These are phyloP conservation scores for Testicularia cyperi DNA, from an alignment of 1,284 basidiomycete genomes.

Conservation along the genomic window DNA sequence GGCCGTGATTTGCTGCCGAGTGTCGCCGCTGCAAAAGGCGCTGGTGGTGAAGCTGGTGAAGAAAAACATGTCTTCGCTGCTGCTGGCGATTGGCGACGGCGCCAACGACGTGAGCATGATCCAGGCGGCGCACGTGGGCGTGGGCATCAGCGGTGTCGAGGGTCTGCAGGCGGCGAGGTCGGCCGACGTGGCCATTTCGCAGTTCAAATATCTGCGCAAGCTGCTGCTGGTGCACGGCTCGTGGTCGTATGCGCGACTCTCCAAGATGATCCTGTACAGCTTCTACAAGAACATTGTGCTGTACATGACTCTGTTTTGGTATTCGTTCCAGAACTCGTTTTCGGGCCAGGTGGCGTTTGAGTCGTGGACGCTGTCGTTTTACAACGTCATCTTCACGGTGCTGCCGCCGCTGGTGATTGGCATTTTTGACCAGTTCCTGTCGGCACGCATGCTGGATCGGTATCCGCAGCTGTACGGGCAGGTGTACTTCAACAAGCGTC, in stretches of 20 bases:
- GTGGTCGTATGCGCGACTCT: conserved; percentile 94
- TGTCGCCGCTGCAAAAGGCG: conserved; percentile 96
- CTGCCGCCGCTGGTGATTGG: conserved; percentile 96
- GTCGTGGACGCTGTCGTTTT: conserved; percentile 86
- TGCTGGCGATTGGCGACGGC: conserved; percentile 82
- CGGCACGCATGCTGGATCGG: conserved; percentile 89
- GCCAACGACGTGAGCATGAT: conserved; percentile 69
- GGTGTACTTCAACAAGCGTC: conserved; percentile 49
- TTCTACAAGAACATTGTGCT: conserved; percentile 80
- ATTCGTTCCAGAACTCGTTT: conserved; percentile 80
- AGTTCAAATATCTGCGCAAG: conserved; percentile 96
- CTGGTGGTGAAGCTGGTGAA: conserved; percentile 98
- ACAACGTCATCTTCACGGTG: conserved; percentile 64
- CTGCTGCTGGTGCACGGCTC: conserved; percentile 93
- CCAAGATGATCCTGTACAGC: conserved; percentile 79
- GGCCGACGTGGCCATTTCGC: conserved; percentile 94
- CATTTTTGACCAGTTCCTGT: conserved; percentile 96
- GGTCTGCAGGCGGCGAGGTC: conserved; percentile 95
- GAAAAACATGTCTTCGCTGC: conserved; percentile 85
- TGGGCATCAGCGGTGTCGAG: conserved; percentile 97
- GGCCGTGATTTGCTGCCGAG: conserved; percentile 96
- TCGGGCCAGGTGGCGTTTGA: conserved; percentile 98
- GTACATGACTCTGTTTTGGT: conserved; percentile 99
- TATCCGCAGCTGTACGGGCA: conserved; percentile 87
- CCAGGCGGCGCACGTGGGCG: conserved; percentile 75